Evolutionary conservation across 2,329 filamentous ascomycete genomes (phyloP).

Genomic region (Onygenales sp.): DNA sequence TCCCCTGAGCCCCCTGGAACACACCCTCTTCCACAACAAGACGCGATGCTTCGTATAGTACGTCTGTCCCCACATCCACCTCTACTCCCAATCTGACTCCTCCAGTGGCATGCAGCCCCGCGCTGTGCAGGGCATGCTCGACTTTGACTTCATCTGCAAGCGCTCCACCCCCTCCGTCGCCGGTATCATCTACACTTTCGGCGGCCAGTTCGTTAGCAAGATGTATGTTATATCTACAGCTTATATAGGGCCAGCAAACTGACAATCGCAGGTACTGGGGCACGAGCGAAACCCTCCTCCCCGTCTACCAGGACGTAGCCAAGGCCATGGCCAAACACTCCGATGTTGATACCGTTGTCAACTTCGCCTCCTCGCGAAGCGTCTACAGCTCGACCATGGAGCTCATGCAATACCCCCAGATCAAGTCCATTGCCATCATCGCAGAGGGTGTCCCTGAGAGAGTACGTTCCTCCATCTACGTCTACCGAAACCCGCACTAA

Average conservation of each 20-base stretch:
- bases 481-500: background rate
- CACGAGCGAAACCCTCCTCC: slow-evolving; percentile 95
- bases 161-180: slow-evolving; percentile 90
- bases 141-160: slow-evolving; percentile 99
- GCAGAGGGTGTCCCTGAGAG: slow-evolving; percentile 98
- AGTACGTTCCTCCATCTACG: slow-evolving; percentile 41
- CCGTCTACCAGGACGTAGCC: slow-evolving; percentile 88
- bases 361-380: slow-evolving; percentile 97
- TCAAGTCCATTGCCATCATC: slow-evolving; percentile 98
- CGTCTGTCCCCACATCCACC: slow-evolving; percentile 26
- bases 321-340: slow-evolving; percentile 95
- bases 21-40: slow-evolving; percentile 98
- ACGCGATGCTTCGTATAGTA: slow-evolving; percentile 98
- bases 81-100: slow-evolving; percentile 17
- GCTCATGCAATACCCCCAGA: slow-evolving; percentile 92
- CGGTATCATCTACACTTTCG: slow-evolving; percentile 99
- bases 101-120: slow-evolving; percentile 82
- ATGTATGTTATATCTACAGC: slow-evolving; percentile 48
- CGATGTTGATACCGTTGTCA: slow-evolving; percentile 96
- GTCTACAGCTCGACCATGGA: slow-evolving; percentile 99
- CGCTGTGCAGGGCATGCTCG: slow-evolving; percentile 86
- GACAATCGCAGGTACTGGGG: slow-evolving; percentile 70
- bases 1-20: slow-evolving; percentile 77
- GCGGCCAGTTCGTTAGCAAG: slow-evolving; percentile 99
- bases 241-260: background rate